Evolutionary conservation across 805 yeast genomes (phyloP).

Genomic region (Spathaspora passalidarum): DNA sequence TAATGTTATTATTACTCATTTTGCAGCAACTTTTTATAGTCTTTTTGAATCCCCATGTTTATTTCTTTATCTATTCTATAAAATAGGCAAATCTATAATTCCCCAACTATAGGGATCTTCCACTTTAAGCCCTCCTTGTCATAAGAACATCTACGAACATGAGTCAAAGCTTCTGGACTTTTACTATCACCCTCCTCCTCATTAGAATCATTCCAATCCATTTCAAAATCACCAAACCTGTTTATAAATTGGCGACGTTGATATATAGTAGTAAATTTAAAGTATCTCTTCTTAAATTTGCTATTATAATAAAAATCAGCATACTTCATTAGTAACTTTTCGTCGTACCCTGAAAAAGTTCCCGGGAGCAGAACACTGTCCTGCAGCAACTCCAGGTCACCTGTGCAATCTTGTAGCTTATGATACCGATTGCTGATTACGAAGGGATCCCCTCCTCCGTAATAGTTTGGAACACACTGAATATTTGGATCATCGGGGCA

Average conservation of each 20-base stretch:
- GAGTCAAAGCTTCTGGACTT: neutral
- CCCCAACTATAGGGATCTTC: constrained; percentile 41
- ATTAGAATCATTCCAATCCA: constrained; percentile 21
- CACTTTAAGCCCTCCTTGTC: constrained; percentile 39
- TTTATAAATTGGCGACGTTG: constrained; percentile 42
- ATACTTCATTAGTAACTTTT: constrained; percentile 23
- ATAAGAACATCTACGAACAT: constrained; percentile 23
- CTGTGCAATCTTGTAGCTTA: constrained; percentile 9
- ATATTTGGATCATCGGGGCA: constrained; percentile 14
- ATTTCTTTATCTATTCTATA: neutral
- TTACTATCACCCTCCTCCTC: constrained; percentile 9
- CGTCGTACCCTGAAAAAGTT: constrained; percentile 4
- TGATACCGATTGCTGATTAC: constrained; percentile 19
- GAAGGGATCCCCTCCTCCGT: constrained; percentile 26
- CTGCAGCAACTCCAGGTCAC: neutral
- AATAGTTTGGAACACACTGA: constrained; percentile 14
- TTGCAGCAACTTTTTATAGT: too few species aligned
- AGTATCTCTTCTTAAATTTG: constrained; percentile 26
- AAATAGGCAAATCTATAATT: constrained; percentile 16
- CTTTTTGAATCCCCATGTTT: neutral
- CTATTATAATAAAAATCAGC: constrained; percentile 34
- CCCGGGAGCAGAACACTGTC: neutral
- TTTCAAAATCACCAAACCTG: constrained; percentile 38
- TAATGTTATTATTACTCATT: too few species aligned
- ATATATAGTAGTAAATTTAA: constrained; percentile 39